Evolutionary conservation across 441 rosid species (phyloP).

Genomic region (Pelargonium cotyledonis): DNA sequence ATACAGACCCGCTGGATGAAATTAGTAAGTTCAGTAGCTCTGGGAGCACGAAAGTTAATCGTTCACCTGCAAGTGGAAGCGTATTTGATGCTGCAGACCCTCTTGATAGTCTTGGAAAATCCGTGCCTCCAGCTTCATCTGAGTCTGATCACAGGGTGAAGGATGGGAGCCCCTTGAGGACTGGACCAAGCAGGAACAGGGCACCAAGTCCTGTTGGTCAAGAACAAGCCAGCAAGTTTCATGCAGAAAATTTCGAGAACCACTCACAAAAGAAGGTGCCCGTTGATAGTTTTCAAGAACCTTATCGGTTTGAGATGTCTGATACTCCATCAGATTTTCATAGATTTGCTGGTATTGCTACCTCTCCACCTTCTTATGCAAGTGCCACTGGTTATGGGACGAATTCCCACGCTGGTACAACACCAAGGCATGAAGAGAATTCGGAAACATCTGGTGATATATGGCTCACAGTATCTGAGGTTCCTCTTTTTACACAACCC

Average conservation of each 20-base stretch:
- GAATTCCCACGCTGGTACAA: constrained; percentile 30
- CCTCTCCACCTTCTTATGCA: constrained; percentile 32
- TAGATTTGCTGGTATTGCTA: constrained; percentile 34
- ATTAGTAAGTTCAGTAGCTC: constrained; percentile 44
- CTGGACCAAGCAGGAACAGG: constrained; percentile 12
- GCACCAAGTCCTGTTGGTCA: constrained; percentile 24
- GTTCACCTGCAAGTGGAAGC: constrained; percentile 42
- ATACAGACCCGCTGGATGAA: constrained; percentile 53
- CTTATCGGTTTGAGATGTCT: constrained; percentile 35
- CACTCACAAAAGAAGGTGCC: constrained; percentile 22
- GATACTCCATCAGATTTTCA: constrained; percentile 30
- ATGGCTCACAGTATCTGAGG: constrained; percentile 91
- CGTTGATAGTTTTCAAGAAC: constrained; percentile 11
- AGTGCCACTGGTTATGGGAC: constrained; percentile 33
- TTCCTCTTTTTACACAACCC: constrained; percentile 79
- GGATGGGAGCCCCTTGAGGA: constrained; percentile 42
- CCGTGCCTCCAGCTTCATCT: constrained; percentile 38
- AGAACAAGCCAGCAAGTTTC: constrained; percentile 35
- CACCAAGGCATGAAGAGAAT: constrained; percentile 41
- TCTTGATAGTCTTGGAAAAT: constrained; percentile 51
- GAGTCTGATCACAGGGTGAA: constrained; percentile 37
- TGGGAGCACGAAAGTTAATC: constrained; percentile 39
- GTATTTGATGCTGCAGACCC: constrained; percentile 60
- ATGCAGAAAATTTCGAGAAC: constrained; percentile 34
- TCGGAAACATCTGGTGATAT: constrained; percentile 55